Evolutionary conservation across 2,329 filamentous ascomycete species (phyloP), one percentile per base, ranked within the genome.

Genomic region (Penicillium sp.): DNA sequence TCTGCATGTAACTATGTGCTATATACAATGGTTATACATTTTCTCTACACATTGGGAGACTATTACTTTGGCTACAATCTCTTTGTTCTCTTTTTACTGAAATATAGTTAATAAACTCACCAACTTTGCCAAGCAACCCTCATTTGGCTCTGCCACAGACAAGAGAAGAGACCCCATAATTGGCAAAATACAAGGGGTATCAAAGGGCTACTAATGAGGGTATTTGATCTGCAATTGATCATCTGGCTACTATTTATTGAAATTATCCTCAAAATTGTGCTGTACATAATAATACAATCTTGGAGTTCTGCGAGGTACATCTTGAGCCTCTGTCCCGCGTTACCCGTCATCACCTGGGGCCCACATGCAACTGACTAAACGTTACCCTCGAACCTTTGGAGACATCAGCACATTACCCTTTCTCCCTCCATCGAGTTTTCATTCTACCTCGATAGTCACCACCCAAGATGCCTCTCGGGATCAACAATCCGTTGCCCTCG

Each of bases 401-500:
- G 43, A 58, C 44, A 60, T 47, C 55, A 56, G n/a, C 36, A 35
- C 22, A 30, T 37, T 33, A 31, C 44, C 25, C 45, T 58, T 37
- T 19, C 43, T 45, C 42, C 41, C 19, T 40, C 36, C 44, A 40
- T 55, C 51, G 44, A 53, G 38, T 49, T 43, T 43, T 35, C 35
- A 25, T 48, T 36, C 36, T 42, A 33, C 46, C 51, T 47, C 44
- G 45, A 53, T 59, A 50, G 31, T 61, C 55, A 44, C 43, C 57
- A 55, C 56, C 45, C 57, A 73, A 67, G 49, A 77, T 77, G 75
- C 72, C 73, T 67, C 68, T 77, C 64, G 74, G 75, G 60, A 77
- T 77, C 47, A 69, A 78, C 60, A 78, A 78, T 62, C 76, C 78
- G 40, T 68, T 80, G 56, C 78, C 78, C 56, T 75, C 78, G 53